Conservation (phyloP, 2,329 filamentous ascomycete genomes). For the Emmonsiellopsis sp. region DNA sequence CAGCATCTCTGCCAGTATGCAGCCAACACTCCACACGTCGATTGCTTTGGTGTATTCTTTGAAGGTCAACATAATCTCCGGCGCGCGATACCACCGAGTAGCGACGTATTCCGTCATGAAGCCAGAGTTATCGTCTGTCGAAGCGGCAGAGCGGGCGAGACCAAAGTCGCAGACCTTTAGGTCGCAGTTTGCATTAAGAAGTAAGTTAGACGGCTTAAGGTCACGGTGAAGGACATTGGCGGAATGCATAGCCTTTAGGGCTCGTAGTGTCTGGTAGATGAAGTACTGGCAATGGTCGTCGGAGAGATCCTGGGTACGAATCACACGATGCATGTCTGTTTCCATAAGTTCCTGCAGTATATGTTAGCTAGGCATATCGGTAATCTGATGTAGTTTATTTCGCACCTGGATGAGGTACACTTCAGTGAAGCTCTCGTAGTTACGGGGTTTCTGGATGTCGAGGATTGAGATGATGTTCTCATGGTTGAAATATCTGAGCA, state of each 20-base stretch:
- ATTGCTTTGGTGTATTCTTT: slow-evolving; percentile 99
- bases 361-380: not conserved
- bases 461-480: slow-evolving; percentile 99
- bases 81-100: slow-evolving; percentile 96
- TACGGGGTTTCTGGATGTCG: slow-evolving; percentile 95
- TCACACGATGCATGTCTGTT: slow-evolving; percentile 98
- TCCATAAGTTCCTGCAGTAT: slow-evolving; percentile 82
- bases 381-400: not conserved
- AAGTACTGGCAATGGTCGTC: slow-evolving; percentile 99
- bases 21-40: slow-evolving; percentile 98
- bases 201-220: slow-evolving; percentile 91
- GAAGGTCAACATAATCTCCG: slow-evolving; percentile 99
- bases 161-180: slow-evolving; percentile 99
- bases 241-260: slow-evolving; percentile 98
- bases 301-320: slow-evolving; percentile 94
- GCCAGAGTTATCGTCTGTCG: slow-evolving; percentile 97
- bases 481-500: slow-evolving; percentile 97
- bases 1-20: slow-evolving; percentile 96
- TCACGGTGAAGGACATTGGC: slow-evolving; percentile 96
- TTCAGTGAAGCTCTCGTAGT: slow-evolving; percentile 92
- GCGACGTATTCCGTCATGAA: slow-evolving; percentile 99
- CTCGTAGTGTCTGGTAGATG: slow-evolving; percentile 97
- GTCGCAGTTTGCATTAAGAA: slow-evolving; percentile 97
- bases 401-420: slow-evolving; percentile 95
- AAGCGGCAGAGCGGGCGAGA: slow-evolving; percentile 87